Percentiles rank a stretch among this genome's conserved stretches.
Conservation (phyloP, 371 early-diverging fungal genomes). For the Mortierella sp. region DNA sequence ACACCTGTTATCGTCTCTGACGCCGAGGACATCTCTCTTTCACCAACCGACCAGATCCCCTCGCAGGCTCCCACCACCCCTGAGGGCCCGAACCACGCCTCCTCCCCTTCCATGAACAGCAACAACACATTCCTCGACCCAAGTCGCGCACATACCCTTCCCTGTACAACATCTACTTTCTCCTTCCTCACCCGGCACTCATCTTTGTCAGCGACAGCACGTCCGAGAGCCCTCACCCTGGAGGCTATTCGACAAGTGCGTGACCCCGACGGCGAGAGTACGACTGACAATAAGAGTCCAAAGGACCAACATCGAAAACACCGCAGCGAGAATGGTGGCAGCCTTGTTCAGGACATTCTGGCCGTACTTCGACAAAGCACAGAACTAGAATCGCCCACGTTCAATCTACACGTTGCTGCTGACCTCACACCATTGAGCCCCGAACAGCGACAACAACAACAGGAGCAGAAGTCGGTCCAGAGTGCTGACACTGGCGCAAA, state of each 20-base stretch:
- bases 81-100: conserved; percentile 1
- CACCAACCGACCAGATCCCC: conserved; percentile 13
- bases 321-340: conserved; percentile 34
- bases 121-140: conserved; percentile 27
- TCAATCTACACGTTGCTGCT: neutral
- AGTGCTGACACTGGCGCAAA: neutral
- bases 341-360: conserved; percentile 34
- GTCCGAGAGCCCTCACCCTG: conserved; percentile 33
- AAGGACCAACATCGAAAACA: conserved; percentile 27
- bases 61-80: neutral
- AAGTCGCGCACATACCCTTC: conserved; percentile 16
- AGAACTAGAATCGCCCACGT: conserved; percentile 31
- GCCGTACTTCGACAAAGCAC: conserved; percentile 37
- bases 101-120: neutral
- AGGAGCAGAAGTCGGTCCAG: neutral
- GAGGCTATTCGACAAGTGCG: conserved; percentile 17
- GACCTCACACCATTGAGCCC: conserved; percentile 3
- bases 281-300: neutral
- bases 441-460: neutral
- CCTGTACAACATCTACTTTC: conserved; percentile 20
- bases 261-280: neutral
- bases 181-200: neutral
- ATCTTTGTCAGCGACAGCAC: conserved; percentile 9
- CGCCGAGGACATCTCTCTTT: conserved; percentile 1
- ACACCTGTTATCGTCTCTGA: neutral